Evolutionary conservation across 2,329 filamentous ascomycete species (phyloP).

Genomic region (Calonectria naviculata): DNA sequence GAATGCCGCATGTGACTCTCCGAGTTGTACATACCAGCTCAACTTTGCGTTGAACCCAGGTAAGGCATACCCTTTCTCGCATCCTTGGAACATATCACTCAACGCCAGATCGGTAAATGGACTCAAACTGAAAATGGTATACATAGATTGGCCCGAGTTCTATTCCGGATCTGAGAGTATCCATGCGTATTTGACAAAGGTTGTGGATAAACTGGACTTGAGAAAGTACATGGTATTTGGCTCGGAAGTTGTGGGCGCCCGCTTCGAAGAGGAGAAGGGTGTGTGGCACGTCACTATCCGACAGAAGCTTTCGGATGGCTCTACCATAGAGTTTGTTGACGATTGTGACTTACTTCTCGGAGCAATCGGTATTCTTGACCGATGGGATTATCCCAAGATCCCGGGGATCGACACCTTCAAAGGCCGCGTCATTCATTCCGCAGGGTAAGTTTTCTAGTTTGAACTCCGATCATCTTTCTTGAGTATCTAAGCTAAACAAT

Average conservation of each 20-base stretch:
- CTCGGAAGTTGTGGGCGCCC: not conserved
- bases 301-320: not conserved
- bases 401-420: not conserved
- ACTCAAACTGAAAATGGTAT: not conserved
- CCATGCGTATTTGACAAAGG: not conserved
- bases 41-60: constrained; percentile 3
- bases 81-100: too few relatives aligned
- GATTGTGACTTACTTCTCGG: not conserved
- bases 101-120: too few relatives aligned
- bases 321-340: not conserved
- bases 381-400: constrained; percentile 2
- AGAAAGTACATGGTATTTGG: constrained; percentile 2
- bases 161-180: not conserved
- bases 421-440: not conserved
- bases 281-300: not conserved
- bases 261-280: not conserved
- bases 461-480: not conserved
- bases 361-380: not conserved
- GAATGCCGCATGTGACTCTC: not conserved
- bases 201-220: not conserved
- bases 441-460: not conserved
- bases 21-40: not conserved
- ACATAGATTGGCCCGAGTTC: constrained; percentile 7
- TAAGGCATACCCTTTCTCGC: too few relatives aligned
- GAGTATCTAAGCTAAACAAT: too few relatives aligned